phyloP scores from a whole-genome alignment of 2,329 filamentous ascomycete species.

The Phyllosticta paracitricarpa region DNA sequence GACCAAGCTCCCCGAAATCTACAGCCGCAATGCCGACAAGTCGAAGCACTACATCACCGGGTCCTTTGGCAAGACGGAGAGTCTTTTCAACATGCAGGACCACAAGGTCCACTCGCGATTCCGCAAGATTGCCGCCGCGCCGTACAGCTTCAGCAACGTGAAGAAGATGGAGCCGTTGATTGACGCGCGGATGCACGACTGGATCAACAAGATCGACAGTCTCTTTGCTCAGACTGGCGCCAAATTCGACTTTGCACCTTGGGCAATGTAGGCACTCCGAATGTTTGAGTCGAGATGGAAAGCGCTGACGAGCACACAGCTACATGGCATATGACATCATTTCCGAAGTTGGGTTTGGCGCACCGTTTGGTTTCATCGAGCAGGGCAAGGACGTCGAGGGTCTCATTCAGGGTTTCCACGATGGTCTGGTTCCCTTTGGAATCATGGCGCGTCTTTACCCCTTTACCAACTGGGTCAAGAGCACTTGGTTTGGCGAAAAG shows the following conservation, averaged over 20 bases:
- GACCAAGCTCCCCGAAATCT: constrained; percentile 46
- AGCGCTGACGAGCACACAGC: constrained; percentile 12
- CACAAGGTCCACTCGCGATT: constrained; percentile 41
- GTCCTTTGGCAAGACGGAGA: constrained; percentile 46
- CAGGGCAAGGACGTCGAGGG: constrained; percentile 43
- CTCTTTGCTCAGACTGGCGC: constrained; percentile 37
- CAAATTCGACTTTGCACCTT: constrained; percentile 45
- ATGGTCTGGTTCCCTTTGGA: constrained; percentile 42
- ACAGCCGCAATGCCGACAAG: constrained; percentile 47
- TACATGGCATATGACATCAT: constrained; percentile 51
- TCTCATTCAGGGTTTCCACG: constrained; percentile 46
- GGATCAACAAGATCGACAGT: constrained; percentile 39
- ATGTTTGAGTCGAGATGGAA: neutral
- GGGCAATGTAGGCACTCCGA: constrained; percentile 31
- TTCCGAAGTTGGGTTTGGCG: constrained; percentile 46
- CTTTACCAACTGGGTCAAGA: constrained; percentile 46
- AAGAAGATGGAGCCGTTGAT: constrained; percentile 50
- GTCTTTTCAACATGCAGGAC: constrained; percentile 49
- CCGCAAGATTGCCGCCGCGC: constrained; percentile 45
- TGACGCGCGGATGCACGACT: constrained; percentile 41
- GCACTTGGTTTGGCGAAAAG: constrained; percentile 40
- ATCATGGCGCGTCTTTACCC: constrained; percentile 44
- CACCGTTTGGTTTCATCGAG: constrained; percentile 46
- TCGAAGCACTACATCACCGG: constrained; percentile 50
- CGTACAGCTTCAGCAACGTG: constrained; percentile 48